Evolutionary conservation across 495 filamentous ascomycete species (phyloP), one percentile per base, ranked within the genome.

Genomic region (Podospora pseudocomata): DNA sequence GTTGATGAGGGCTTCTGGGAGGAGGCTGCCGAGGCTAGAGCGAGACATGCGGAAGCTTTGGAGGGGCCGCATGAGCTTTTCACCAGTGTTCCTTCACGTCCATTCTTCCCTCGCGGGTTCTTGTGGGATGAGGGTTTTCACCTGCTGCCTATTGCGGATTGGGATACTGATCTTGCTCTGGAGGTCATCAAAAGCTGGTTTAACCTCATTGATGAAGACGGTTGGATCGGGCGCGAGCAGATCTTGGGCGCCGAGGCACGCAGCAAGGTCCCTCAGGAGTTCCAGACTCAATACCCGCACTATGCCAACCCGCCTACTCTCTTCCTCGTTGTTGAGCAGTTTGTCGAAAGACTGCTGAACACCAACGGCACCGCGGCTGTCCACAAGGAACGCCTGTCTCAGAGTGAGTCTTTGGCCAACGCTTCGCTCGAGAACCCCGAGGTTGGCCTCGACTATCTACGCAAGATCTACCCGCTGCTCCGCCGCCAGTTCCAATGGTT

Each of bases 121-220:
- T 83, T 97, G 7, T 99, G 95, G 95, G 95, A 99, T 76, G 95
- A 99, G 74, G 95, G 95, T 2, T 99, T 98, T 79, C 95, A 99
- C 74, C 83, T 98, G 44, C 84, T 98, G 65, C 96, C 96, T 19
- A 87, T 99, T 59, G 85, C 90, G 23, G 96, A 98, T 71, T 99
- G 92, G 87, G 95, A 99, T 73, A 88, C 91, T 39, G 93, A 97
- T 76, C 86, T 99, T 60, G 89, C 92, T 0, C 89, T 99, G 26
- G 92, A 97, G 67, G 91, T 98, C 67, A 88, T 98, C 65, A 92
- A 91, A 81, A 96, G 91, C 78, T 99, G 96, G 96, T 92, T 97
- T 79, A 92, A 89, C 67, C 85, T 96, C 5, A 96, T 97, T 85
- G 95, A 99, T 72, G 93, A 95, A 55, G 93, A 98, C 75, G 95